Percentiles rank a stretch among this genome's conserved stretches.
Conservation (phyloP, 192 early-diverging fungal genomes). For the Mortierella alpina region DNA sequence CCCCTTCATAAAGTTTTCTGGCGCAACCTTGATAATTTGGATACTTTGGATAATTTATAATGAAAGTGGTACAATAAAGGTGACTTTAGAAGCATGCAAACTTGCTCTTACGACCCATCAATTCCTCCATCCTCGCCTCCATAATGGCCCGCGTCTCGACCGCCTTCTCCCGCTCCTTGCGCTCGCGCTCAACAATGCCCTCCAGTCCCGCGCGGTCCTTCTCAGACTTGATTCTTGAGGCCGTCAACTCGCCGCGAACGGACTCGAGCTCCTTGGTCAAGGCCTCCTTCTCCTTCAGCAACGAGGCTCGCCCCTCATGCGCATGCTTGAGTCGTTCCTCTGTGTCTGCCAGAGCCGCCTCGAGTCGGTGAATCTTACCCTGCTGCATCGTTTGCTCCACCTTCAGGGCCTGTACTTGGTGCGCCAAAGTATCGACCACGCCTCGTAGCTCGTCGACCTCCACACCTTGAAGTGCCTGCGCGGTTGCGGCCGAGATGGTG, state of each 20-base stretch:
- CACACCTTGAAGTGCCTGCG: conserved; percentile 46
- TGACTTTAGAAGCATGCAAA: conserved; percentile 66
- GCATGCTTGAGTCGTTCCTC: conserved; percentile 54
- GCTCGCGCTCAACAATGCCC: conserved; percentile 53
- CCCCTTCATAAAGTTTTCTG: too few species aligned
- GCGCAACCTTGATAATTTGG: too few species aligned
- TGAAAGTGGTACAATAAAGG: too few species aligned
- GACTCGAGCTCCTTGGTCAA: conserved; percentile 50
- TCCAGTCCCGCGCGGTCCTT: conserved; percentile 55
- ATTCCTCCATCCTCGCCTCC: conserved; percentile 65
- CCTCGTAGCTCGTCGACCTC: conserved; percentile 44
- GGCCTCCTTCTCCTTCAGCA: conserved; percentile 51
- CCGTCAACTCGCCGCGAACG: conserved; percentile 49
- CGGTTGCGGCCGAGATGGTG: conserved; percentile 40
- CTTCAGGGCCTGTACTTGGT: conserved; percentile 50
- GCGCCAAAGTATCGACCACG: conserved; percentile 42
- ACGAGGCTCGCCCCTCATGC: conserved; percentile 47
- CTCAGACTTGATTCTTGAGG: conserved; percentile 48
- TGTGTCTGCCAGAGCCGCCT: conserved; percentile 56
- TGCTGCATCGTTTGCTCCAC: conserved; percentile 51
- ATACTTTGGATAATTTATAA: too few species aligned
- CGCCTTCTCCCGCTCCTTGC: conserved; percentile 61
- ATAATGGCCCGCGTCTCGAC: conserved; percentile 58
- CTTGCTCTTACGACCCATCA: conserved; percentile 65
- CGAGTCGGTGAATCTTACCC: conserved; percentile 52